Conservation (phyloP, 73 alveolate species). For the Paramecium caudatum region DNA sequence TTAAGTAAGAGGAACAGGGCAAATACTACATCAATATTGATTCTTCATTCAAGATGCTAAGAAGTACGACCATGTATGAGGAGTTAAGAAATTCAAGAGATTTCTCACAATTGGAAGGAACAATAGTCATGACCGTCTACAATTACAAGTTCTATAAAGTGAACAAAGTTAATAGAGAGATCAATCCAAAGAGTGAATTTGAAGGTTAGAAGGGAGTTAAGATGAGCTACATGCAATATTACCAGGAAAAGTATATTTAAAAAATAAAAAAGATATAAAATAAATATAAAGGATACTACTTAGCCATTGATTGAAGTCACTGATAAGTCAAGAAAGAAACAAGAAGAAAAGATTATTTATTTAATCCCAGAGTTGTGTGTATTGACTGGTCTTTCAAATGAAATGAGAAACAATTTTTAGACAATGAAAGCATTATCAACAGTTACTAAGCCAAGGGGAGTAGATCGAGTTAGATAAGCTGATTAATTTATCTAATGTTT, state of each 20-base stretch:
- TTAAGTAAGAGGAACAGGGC: neutral
- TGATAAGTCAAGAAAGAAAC: conserved; percentile 3
- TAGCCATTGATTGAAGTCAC: conserved; percentile 38
- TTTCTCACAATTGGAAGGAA: conserved; percentile 57
- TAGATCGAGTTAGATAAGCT: conserved; percentile 88
- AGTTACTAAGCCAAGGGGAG: conserved; percentile 89
- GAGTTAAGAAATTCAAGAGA: conserved; percentile 57
- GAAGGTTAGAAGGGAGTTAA: conserved; percentile 35
- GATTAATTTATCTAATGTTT: conserved; percentile 77
- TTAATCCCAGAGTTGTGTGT: conserved; percentile 42
- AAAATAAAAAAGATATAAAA: neutral
- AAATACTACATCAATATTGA: conserved; percentile 49
- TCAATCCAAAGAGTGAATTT: conserved; percentile 54
- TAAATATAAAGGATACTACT: conserved; percentile 71
- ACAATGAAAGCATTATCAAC: conserved; percentile 91
- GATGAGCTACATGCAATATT: conserved; percentile 36
- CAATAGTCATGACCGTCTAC: conserved; percentile 72
- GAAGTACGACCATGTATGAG: conserved; percentile 29
- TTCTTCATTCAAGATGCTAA: conserved; percentile 29
- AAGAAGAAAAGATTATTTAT: conserved; percentile 40
- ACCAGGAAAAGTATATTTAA: neutral
- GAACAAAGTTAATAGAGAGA: conserved; percentile 60
- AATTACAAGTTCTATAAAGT: conserved; percentile 72
- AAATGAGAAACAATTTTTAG: conserved; percentile 90
- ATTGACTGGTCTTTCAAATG: conserved; percentile 91